Evolutionary conservation across 345 rosid genomes (phyloP).

Genomic region (Pugionium cornutum): DNA sequence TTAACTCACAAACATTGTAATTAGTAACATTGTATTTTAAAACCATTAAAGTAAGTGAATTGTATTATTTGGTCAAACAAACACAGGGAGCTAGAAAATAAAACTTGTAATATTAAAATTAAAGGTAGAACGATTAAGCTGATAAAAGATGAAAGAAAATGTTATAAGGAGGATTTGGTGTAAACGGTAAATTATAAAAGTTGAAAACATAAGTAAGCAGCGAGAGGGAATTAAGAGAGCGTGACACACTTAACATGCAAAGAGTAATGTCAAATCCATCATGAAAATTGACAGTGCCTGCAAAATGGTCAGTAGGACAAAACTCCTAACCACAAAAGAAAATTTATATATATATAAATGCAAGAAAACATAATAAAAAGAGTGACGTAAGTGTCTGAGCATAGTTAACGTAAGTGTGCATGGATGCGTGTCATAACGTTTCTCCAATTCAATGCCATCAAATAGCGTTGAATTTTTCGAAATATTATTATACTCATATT

Average conservation of each 20-base stretch:
- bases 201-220: constrained; percentile 15
- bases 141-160: neutral
- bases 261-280: constrained; percentile 39
- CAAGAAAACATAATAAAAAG: constrained; percentile 11
- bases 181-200: neutral
- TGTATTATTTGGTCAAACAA: constrained; percentile 1
- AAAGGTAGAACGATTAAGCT: neutral
- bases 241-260: constrained; percentile 36
- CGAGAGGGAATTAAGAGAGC: neutral
- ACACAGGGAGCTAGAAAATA: neutral
- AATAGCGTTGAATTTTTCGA: constrained; percentile 19
- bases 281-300: constrained; percentile 41
- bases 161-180: neutral
- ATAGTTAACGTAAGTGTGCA: constrained; percentile 48
- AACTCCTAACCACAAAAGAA: constrained; percentile 16
- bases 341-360: neutral
- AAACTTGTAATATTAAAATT: neutral
- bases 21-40: neutral
- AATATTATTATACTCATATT: constrained; percentile 3
- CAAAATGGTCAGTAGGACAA: constrained; percentile 23
- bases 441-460: constrained; percentile 46
- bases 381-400: constrained; percentile 49
- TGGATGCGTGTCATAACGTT: constrained; percentile 59
- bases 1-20: too few relatives aligned
- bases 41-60: neutral